phyloP scores from a whole-genome alignment of 2,329 filamentous ascomycete genomes.

The Colletotrichum eleusines region DNA sequence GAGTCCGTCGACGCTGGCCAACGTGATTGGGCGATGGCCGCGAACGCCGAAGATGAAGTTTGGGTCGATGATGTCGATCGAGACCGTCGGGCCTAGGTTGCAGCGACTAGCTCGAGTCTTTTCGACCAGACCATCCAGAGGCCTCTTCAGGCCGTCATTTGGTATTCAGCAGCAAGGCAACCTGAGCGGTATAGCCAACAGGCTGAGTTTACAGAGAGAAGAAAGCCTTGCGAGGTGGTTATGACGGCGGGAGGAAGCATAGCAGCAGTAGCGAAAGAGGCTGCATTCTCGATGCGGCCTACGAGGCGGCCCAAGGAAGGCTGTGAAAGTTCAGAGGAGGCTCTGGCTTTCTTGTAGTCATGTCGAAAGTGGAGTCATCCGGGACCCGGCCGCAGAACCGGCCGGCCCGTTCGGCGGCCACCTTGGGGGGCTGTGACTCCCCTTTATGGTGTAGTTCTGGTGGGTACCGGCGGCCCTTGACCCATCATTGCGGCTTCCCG shows the following conservation, averaged over 20 bases:
- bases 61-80: background rate
- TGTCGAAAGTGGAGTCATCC: constrained; percentile 7
- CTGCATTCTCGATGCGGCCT: constrained; percentile 14
- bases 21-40: background rate
- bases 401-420: constrained; percentile 38
- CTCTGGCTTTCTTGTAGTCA: background rate
- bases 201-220: background rate
- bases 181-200: background rate
- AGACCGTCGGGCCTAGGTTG: background rate
- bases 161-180: constrained; percentile 10
- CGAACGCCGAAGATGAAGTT: background rate
- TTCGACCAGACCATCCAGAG: background rate
- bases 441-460: constrained; percentile 28
- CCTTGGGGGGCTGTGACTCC: constrained; percentile 34
- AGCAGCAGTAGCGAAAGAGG: constrained; percentile 3
- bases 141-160: constrained; percentile 9
- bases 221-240: constrained; percentile 35
- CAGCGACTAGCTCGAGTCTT: background rate
- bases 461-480: constrained; percentile 33
- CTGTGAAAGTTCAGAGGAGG: constrained; percentile 21
- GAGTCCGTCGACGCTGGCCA: background rate
- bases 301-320: constrained; percentile 31
- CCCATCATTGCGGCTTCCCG: background rate
- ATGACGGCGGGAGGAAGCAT: constrained; percentile 20
- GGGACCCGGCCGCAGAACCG: constrained; percentile 16